Base-by-base conservation (phyloP, 1,284 basidiomycete genomes). In the Agroathelia rolfsii region DNA sequence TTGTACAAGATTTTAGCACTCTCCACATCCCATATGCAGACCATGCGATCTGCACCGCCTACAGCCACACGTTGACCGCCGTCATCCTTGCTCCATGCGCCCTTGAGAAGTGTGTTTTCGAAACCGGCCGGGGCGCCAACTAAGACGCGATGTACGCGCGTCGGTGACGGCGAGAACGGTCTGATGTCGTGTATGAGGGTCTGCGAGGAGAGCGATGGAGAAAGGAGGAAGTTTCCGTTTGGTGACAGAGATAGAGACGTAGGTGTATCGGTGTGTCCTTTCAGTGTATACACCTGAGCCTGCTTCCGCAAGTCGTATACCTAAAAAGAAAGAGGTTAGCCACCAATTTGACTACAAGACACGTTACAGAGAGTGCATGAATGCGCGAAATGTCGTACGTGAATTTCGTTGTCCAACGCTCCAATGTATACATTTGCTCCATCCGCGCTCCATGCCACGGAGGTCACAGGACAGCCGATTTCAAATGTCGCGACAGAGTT, bases 1-100 rank as follows among this genome's bases (percentile, higher is more conserved):
- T 94, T 93, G 64, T 93, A 94, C 45, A 82, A 51, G 6, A 92
- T 75, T 46, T 78, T 80, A 9, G 74, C 78, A 42, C 72, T 87
- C 45, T 93, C 86, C 2, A 90, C 86, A 14, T 94, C 89, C 89
- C 90, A 95, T 17, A 96, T 80, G 34, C 84, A 89, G 20, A 95
- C 87, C 64, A 76, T 84, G 36, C 83, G 62, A 51, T 87, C 83
- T 1, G 83, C 82, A 23, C 83, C 83, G 24, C 83, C 83, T 0
- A 86, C 77, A 5, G 79, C 82, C 2, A 79, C 82, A 5, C 82
- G 66, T 32, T 62, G 61, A 0, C 83, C 83, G 13, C 66, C 70
- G 41, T 86, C 83, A 34, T 83, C 77, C 42, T 61, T 72, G 50
- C 80, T 83, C 83, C 90, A 95, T 2, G 84, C 78, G 2, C 75